Conservation (phyloP, 2,329 filamentous ascomycete species). For the Botryotinia narcissicola region DNA sequence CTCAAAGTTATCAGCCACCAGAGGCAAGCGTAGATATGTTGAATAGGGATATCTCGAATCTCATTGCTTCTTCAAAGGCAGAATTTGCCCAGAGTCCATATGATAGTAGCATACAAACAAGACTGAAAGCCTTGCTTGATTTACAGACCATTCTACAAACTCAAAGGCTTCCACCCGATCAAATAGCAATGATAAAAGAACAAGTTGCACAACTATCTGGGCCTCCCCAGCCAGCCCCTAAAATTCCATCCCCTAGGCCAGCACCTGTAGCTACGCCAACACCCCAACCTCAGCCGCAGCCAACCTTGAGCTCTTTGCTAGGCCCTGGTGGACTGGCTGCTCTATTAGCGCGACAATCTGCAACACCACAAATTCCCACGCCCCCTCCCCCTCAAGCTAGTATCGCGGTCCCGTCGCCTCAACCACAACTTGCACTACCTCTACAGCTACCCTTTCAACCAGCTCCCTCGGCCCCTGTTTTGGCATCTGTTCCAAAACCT, state of each 20-base stretch:
- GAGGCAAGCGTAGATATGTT: constrained; percentile 69
- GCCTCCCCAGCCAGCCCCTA: constrained; percentile 37
- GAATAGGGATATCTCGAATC: constrained; percentile 76
- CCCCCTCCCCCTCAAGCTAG: constrained; percentile 42
- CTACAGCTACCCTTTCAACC: constrained; percentile 28
- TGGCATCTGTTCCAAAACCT: constrained; percentile 41
- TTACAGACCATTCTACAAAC: constrained; percentile 77
- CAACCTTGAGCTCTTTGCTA: constrained; percentile 56
- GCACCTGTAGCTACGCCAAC: constrained; percentile 33
- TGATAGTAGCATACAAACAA: constrained; percentile 73
- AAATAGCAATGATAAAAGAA: constrained; percentile 79
- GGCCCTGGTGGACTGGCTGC: constrained; percentile 47
- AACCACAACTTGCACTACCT: constrained; percentile 44
- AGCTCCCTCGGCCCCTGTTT: constrained; percentile 35
- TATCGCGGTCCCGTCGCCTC: constrained; percentile 51
- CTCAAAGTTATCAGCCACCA: constrained; percentile 36
- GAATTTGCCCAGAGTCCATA: constrained; percentile 74
- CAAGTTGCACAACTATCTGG: constrained; percentile 71
- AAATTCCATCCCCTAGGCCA: constrained; percentile 40
- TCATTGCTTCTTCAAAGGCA: constrained; percentile 70
- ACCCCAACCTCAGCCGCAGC: constrained; percentile 33
- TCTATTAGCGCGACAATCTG: constrained; percentile 53
- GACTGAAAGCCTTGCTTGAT: constrained; percentile 80
- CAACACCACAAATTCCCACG: constrained; percentile 50
- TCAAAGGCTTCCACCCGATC: constrained; percentile 74